These are phyloP conservation scores for Penicillium oxalicum DNA, from an alignment of 2,329 filamentous ascomycete species.

Conservation along the genomic window DNA sequence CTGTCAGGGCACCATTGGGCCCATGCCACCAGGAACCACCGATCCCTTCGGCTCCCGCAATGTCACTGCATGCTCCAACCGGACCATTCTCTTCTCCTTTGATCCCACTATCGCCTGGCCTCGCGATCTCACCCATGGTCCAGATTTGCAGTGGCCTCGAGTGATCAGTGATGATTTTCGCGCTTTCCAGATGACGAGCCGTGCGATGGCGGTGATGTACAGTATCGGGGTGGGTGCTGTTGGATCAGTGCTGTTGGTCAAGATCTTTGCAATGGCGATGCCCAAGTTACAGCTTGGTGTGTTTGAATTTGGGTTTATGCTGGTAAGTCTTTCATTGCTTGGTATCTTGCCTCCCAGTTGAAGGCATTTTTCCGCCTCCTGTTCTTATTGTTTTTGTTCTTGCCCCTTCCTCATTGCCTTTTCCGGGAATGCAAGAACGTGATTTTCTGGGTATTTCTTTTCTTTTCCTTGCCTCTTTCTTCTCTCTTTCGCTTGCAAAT, in stretches of 20 bases:
- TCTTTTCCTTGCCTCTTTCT: no score
- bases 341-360: no score
- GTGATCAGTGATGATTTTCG: slow-evolving; percentile 51
- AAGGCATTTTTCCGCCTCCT: no score
- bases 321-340: slow-evolving; percentile 25
- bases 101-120: slow-evolving; percentile 49
- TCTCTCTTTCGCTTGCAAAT: no score
- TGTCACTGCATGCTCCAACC: slow-evolving; percentile 51
- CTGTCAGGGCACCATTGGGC: slow-evolving; percentile 45
- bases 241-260: slow-evolving; percentile 45
- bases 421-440: no score
- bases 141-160: slow-evolving; percentile 51
- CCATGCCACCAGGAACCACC: slow-evolving; percentile 35
- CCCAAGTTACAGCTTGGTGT: slow-evolving; percentile 43
- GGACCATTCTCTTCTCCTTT: slow-evolving; percentile 52
- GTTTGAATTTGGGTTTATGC: slow-evolving; percentile 46
- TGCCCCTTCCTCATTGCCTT: not conserved
- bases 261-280: slow-evolving; percentile 42
- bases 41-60: slow-evolving; percentile 34
- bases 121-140: slow-evolving; percentile 42
- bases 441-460: no score
- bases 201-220: slow-evolving; percentile 55
- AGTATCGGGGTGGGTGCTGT: slow-evolving; percentile 52
- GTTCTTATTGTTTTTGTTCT: slow-evolving; percentile 2
- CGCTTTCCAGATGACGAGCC: slow-evolving; percentile 45